Evolutionary conservation across 2,329 filamentous ascomycete genomes (phyloP).

Genomic region (Blastomyces percursus): DNA sequence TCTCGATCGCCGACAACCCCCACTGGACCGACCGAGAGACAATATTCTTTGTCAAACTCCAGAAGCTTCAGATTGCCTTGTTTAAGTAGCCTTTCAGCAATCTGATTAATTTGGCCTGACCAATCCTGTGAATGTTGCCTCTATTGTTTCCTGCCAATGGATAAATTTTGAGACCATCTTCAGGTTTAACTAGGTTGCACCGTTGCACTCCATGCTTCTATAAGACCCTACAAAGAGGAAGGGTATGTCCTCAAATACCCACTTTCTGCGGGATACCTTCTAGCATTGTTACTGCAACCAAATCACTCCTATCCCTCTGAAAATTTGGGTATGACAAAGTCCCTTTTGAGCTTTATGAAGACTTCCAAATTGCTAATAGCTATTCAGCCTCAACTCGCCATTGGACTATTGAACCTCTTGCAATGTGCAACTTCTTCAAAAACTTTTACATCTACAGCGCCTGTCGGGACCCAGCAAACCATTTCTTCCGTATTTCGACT

Average conservation of each 20-base stretch:
- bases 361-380: neutral
- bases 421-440: constrained; percentile 54
- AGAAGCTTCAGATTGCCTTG: constrained; percentile 3
- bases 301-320: neutral
- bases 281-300: neutral
- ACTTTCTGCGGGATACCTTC: neutral
- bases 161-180: neutral
- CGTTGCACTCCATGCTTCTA: neutral
- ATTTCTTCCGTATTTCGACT: constrained; percentile 59
- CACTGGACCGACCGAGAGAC: constrained; percentile 1
- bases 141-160: neutral
- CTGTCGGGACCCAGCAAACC: constrained; percentile 56
- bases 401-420: neutral
- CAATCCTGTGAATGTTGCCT: neutral
- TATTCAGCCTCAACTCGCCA: neutral
- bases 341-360: neutral
- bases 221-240: constrained; percentile 1
- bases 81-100: neutral
- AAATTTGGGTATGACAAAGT: neutral
- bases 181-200: neutral
- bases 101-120: neutral
- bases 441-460: constrained; percentile 68
- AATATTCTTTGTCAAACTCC: neutral
- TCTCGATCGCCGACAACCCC: constrained; percentile 8
- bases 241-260: neutral